These are phyloP conservation scores for Aspergillus transmontanensis DNA, from an alignment of 2,329 filamentous ascomycete genomes.

Conservation along the genomic window DNA sequence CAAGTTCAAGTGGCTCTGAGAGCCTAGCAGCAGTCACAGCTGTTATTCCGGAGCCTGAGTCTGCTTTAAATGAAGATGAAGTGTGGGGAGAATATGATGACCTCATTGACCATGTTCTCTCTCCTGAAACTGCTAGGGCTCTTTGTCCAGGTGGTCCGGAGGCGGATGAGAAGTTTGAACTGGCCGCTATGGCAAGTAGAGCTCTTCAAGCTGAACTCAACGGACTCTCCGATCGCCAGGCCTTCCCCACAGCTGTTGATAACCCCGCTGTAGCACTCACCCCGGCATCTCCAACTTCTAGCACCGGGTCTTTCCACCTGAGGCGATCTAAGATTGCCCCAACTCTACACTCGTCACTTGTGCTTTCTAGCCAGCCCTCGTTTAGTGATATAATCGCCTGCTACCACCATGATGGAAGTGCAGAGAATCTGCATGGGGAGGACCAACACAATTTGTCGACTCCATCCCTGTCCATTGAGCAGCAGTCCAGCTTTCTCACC, in stretches of 20 bases:
- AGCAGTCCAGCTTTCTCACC: constrained; percentile 30
- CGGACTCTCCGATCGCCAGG: constrained; percentile 13
- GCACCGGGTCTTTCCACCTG: constrained; percentile 42
- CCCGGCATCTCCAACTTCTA: constrained; percentile 29
- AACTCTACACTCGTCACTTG: constrained; percentile 52
- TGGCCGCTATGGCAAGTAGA: constrained; percentile 42
- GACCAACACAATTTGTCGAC: constrained; percentile 25
- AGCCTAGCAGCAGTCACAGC: constrained; percentile 67
- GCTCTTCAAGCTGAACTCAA: constrained; percentile 41
- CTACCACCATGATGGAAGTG: constrained; percentile 44
- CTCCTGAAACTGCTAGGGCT: constrained; percentile 39
- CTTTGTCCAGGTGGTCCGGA: constrained; percentile 19
- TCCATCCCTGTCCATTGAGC: constrained; percentile 22
- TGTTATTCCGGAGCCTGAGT: constrained; percentile 62
- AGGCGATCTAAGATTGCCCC: constrained; percentile 55
- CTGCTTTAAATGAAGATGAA: constrained; percentile 76
- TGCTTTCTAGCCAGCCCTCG: constrained; percentile 55
- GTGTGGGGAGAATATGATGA: constrained; percentile 96
- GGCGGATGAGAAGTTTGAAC: constrained; percentile 33
- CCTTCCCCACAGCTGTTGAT: constrained; percentile 21
- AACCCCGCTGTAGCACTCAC: constrained; percentile 26
- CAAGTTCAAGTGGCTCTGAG: constrained; percentile 65
- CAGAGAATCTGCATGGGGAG: constrained; percentile 24
- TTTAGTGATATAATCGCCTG: constrained; percentile 56
- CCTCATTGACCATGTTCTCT: constrained; percentile 71